Base-by-base conservation (phyloP, 257 asterid genomes). In the Rauvolfia tetraphylla region DNA sequence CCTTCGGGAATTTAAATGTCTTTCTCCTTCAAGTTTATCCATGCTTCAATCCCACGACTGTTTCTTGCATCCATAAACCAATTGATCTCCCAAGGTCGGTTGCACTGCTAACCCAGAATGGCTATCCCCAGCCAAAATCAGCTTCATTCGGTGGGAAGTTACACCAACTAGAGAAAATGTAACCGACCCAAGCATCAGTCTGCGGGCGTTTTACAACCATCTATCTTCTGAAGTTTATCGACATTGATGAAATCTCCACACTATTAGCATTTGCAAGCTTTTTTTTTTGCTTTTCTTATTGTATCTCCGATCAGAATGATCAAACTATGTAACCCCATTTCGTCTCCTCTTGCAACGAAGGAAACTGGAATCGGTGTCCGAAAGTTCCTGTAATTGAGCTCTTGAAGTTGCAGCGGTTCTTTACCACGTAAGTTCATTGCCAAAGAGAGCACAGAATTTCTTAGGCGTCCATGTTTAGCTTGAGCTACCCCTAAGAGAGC, bases 121-220 rank as follows among this genome's bases (percentile, higher is more conserved):
- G 84, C 33, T 76, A 79, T 70, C 86, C 84, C 86, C 82, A 73
- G 7, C 79, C 85, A 71, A 82, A 78, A 59, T 78, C 80, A n/a
- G 66, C 80, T 68, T 78, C 78, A 8, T 70, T 65, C 12, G 49
- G 7, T 10, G 76, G 70, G 3, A 79, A 68, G 54, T 27, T 65
- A 22, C 83, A 79, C 83, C 73, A 63, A 39, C 83, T 79, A 5
- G 75, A 44, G 46, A 66, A 14, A 0, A 68, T 0, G 51, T 46
- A 67, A 11, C 25, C 61, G 31, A 77, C 79, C 36, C 58, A 38
- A 2, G 10, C 48, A 1, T 18, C 68, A 11, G 33, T 4, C 10
- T 20, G 76, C 25, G 6, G 14, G 14, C 49, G 44, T 23, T 48
- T 42, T 25, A 68, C 49, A 0, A n/a, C 6, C 2, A 77, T 0